These are phyloP conservation scores for Mesotaenium endlicherianum DNA, from an alignment of 139 green algal genomes.

Conservation along the genomic window DNA sequence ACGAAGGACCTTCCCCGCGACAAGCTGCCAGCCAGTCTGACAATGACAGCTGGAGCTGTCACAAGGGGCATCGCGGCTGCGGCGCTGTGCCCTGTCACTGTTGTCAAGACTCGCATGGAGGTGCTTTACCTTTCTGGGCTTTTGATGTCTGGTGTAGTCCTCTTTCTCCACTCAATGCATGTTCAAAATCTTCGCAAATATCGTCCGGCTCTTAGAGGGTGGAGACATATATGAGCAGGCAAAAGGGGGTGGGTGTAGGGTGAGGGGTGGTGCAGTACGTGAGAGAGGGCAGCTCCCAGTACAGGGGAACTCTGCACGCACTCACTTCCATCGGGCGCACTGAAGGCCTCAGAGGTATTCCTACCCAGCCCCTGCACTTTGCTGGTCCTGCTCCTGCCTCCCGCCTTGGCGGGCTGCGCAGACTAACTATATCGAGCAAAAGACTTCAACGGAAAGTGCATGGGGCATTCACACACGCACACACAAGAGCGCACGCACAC, in stretches of 20 bases:
- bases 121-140: too few relatives aligned
- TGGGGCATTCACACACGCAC: slow-evolving; percentile 68
- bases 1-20: neutral
- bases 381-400: neutral
- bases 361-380: neutral
- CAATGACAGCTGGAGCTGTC: slow-evolving; percentile 20
- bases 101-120: slow-evolving; percentile 97
- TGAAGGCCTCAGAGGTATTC: neutral
- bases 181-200: too few relatives aligned
- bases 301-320: neutral
- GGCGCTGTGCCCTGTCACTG: slow-evolving; percentile 80
- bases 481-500: slow-evolving; percentile 58
- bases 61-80: slow-evolving; percentile 71
- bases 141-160: too few relatives aligned
- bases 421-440: too few relatives aligned
- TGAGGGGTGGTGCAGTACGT: neutral
- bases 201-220: too few relatives aligned
- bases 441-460: neutral
- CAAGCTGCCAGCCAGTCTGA: neutral
- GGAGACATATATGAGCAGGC: too few relatives aligned
- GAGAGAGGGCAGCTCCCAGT: neutral
- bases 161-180: too few relatives aligned
- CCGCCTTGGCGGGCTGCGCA: too few relatives aligned
- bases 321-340: neutral
- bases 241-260: too few relatives aligned